Evolutionary conservation across 495 filamentous ascomycete species (phyloP).

Genomic region (Aspergillus mulundensis): DNA sequence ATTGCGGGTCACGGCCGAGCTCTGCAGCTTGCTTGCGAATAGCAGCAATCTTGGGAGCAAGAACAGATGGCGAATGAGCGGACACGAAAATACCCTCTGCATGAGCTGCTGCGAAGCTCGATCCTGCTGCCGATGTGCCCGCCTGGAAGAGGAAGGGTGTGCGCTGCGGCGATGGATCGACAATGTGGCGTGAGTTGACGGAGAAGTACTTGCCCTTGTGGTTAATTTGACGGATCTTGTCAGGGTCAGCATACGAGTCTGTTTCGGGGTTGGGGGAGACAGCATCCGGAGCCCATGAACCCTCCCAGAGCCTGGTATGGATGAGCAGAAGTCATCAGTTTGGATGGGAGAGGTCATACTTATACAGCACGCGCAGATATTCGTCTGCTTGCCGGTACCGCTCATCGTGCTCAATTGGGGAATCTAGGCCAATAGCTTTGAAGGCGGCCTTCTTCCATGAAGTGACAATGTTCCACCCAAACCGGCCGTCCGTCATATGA

Average conservation of each 20-base stretch:
- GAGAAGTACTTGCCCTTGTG: slow-evolving; percentile 57
- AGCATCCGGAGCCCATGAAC: slow-evolving; percentile 56
- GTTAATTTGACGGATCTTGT: slow-evolving; percentile 55
- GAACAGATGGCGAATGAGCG: slow-evolving; percentile 46
- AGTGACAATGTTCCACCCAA: slow-evolving; percentile 66
- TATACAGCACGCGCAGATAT: slow-evolving; percentile 55
- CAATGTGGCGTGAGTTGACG: slow-evolving; percentile 48
- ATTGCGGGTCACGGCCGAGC: slow-evolving; percentile 49
- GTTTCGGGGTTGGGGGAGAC: slow-evolving; percentile 42
- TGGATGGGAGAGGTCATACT: slow-evolving; percentile 23
- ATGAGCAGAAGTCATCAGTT: neutral
- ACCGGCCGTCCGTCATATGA: slow-evolving; percentile 54
- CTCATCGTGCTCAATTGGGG: slow-evolving; percentile 57
- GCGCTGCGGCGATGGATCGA: slow-evolving; percentile 58
- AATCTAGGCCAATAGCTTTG: slow-evolving; percentile 54
- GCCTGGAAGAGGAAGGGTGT: slow-evolving; percentile 64
- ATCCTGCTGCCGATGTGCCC: slow-evolving; percentile 55
- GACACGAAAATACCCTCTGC: slow-evolving; percentile 64
- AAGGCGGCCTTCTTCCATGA: slow-evolving; percentile 57
- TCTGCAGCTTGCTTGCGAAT: slow-evolving; percentile 50
- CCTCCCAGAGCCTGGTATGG: slow-evolving; percentile 51
- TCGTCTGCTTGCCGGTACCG: slow-evolving; percentile 59
- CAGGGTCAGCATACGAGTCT: slow-evolving; percentile 51
- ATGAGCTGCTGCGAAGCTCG: slow-evolving; percentile 55
- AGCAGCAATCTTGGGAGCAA: slow-evolving; percentile 49